Conservation (phyloP, 2,329 filamentous ascomycete genomes). For the Colletotrichum tabaci region DNA sequence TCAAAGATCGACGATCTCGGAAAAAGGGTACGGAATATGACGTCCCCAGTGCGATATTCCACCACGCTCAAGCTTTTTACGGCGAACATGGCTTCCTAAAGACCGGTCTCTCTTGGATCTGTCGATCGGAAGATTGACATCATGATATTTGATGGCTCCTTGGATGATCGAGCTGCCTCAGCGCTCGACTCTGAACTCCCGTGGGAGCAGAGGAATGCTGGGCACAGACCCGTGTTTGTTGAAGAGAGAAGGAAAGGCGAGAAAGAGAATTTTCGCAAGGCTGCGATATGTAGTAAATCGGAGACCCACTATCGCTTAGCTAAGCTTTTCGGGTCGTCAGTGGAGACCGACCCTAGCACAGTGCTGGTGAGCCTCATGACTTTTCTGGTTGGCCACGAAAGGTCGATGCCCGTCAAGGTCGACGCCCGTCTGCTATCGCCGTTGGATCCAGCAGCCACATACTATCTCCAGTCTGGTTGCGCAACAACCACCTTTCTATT, state of each 20-base stretch:
- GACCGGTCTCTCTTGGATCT: constrained; percentile 86
- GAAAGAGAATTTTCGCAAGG: constrained; percentile 43
- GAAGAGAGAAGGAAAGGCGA: constrained; percentile 54
- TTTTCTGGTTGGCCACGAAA: constrained; percentile 41
- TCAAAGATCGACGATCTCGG: constrained; percentile 92
- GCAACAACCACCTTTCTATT: not conserved
- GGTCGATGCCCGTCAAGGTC: not conserved
- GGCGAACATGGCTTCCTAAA: constrained; percentile 77
- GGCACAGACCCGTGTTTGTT: constrained; percentile 85
- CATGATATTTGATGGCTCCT: constrained; percentile 84
- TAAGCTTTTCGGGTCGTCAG: constrained; percentile 19
- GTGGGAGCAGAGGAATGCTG: constrained; percentile 78
- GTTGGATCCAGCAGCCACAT: not conserved
- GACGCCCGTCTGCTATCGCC: not conserved
- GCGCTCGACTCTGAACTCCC: constrained; percentile 81
- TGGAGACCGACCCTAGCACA: constrained; percentile 16
- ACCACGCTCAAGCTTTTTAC: constrained; percentile 77
- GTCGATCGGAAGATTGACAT: constrained; percentile 94
- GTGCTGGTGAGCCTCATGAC: constrained; percentile 24
- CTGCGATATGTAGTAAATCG: constrained; percentile 40
- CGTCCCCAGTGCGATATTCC: constrained; percentile 71
- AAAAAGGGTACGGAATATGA: constrained; percentile 93
- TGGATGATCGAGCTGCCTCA: constrained; percentile 86
- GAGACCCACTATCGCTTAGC: constrained; percentile 34
- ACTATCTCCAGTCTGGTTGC: constrained; percentile 20